phyloP scores from a whole-genome alignment of 2,329 filamentous ascomycete species.

The Daldinia sp. region DNA sequence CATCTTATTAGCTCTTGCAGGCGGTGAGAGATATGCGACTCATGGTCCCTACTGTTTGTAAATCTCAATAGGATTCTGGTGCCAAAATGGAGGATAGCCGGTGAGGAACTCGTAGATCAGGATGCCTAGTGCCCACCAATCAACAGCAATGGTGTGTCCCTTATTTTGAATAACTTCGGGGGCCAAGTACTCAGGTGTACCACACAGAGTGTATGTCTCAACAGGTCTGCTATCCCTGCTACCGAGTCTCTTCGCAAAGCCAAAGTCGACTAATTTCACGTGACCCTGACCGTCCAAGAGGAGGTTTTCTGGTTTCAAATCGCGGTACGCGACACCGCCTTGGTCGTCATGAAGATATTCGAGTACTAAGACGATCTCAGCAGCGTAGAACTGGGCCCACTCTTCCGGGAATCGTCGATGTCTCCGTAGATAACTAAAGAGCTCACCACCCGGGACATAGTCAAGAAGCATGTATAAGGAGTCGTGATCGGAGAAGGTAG shows the following conservation, averaged over 20 bases:
- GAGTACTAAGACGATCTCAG: slow-evolving; percentile 84
- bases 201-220: slow-evolving; percentile 86
- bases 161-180: slow-evolving; percentile 88
- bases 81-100: slow-evolving; percentile 88
- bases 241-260: slow-evolving; percentile 84
- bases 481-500: slow-evolving; percentile 83
- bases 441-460: slow-evolving; percentile 85
- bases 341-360: slow-evolving; percentile 84
- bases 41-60: slow-evolving; percentile 74
- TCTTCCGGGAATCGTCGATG: slow-evolving; percentile 83
- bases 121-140: slow-evolving; percentile 90
- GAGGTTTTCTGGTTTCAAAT: slow-evolving; percentile 86
- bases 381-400: slow-evolving; percentile 83
- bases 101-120: slow-evolving; percentile 87
- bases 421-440: slow-evolving; percentile 84
- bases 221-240: slow-evolving; percentile 61
- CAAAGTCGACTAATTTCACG: slow-evolving; percentile 86
- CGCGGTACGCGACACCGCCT: slow-evolving; percentile 82
- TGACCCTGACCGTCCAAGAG: slow-evolving; percentile 82
- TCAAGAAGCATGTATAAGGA: slow-evolving; percentile 86
- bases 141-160: slow-evolving; percentile 79
- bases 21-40: background rate
- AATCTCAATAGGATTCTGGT: slow-evolving; percentile 87
- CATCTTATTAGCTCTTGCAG: slow-evolving; percentile 35
- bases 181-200: slow-evolving; percentile 85